Conservation (phyloP, 495 filamentous ascomycete genomes). For the Aspergillus taichungensis region DNA sequence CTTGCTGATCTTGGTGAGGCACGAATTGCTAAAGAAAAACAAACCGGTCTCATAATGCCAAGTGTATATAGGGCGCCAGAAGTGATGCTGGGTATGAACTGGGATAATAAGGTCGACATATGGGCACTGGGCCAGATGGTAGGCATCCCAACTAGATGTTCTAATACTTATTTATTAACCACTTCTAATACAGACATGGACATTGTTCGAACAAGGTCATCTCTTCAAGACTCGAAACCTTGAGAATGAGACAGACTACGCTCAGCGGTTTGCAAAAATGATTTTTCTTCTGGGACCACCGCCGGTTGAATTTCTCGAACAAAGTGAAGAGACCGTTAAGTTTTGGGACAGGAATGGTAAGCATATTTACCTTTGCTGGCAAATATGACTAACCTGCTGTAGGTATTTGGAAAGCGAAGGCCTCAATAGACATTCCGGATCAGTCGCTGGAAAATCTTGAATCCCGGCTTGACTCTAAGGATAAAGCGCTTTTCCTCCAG, state of each 20-base stretch:
- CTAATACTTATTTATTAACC: conserved; percentile 1
- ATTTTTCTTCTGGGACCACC: conserved; percentile 23
- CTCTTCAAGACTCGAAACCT: conserved; percentile 27
- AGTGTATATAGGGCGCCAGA: conserved; percentile 30
- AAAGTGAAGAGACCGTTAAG: conserved; percentile 15
- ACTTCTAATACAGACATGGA: conserved; percentile 26
- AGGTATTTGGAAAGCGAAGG: conserved; percentile 29
- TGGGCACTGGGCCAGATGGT: conserved; percentile 33
- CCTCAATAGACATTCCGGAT: conserved; percentile 20
- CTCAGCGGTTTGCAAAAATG: conserved; percentile 26
- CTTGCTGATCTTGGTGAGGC: conserved; percentile 23
- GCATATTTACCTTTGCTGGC: neutral
- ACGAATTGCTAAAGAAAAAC: conserved; percentile 6
- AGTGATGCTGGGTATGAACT: conserved; percentile 23
- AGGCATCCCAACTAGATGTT: conserved; percentile 6
- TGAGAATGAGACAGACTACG: conserved; percentile 15
- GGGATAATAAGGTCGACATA: conserved; percentile 33
- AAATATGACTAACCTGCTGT: neutral
- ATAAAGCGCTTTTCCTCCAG: conserved; percentile 25
- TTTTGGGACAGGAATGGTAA: conserved; percentile 23
- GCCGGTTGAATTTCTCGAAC: conserved; percentile 20
- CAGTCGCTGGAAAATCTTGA: conserved; percentile 16
- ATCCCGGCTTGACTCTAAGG: conserved; percentile 13
- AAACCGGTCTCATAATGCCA: conserved; percentile 24
- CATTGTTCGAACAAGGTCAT: conserved; percentile 30